Evolutionary conservation across 495 filamentous ascomycete species (phyloP).

Genomic region (Tuber microsphaerosporum): DNA sequence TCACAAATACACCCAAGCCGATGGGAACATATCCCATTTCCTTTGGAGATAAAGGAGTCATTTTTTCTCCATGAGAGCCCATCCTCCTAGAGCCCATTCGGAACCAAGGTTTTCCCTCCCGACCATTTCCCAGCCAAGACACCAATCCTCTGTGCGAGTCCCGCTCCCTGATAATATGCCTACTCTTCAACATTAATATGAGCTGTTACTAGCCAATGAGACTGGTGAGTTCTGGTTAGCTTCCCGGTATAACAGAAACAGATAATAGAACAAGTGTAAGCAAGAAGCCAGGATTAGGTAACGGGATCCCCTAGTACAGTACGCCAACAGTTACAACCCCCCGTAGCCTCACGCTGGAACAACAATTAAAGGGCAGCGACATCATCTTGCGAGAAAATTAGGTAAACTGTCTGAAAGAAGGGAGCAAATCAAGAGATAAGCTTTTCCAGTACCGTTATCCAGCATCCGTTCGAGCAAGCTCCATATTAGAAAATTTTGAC

Average conservation of each 20-base stretch:
- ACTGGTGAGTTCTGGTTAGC: background rate
- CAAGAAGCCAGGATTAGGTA: background rate
- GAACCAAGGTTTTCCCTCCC: background rate
- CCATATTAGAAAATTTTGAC: background rate
- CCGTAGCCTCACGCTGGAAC: background rate
- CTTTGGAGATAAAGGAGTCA: background rate
- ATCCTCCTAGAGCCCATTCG: too few relatives aligned
- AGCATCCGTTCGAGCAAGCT: background rate
- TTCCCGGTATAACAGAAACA: background rate
- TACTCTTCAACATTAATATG: background rate
- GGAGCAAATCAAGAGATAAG: background rate
- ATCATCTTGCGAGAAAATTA: background rate
- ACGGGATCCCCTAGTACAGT: background rate
- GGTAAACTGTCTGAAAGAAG: background rate
- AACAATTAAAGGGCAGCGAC: background rate
- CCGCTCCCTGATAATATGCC: background rate
- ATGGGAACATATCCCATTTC: background rate
- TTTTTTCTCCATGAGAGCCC: background rate
- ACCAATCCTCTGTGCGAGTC: background rate
- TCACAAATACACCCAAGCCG: background rate
- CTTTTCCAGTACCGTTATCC: background rate
- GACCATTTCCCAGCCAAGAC: background rate
- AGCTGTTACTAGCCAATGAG: background rate
- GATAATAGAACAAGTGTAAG: background rate
- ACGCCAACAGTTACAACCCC: background rate